Percentiles rank a stretch among this genome's conserved stretches.
These are phyloP conservation scores for Spergularia azorica DNA, from an alignment of 179 eudicot species.

Conservation along the genomic window DNA sequence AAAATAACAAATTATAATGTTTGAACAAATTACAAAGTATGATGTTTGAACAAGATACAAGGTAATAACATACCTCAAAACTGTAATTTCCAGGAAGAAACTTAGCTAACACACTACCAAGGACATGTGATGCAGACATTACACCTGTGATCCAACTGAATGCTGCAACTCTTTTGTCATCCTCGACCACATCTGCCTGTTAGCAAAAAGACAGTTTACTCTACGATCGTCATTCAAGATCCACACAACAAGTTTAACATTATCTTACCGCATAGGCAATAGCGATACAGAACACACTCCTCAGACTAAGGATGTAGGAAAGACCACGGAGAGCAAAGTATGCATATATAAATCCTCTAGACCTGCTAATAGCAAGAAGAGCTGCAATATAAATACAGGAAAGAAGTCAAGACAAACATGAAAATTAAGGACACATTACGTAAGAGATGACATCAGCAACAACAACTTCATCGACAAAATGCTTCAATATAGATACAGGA, in stretches of 20 bases:
- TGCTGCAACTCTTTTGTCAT: constrained; percentile 64
- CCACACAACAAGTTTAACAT: background rate
- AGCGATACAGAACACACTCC: constrained; percentile 80
- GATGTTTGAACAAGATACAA: background rate
- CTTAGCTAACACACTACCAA: constrained; percentile 69
- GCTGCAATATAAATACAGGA: constrained; percentile 41
- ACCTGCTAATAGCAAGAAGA: constrained; percentile 59
- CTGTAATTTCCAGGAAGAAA: constrained; percentile 64
- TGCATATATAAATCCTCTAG: constrained; percentile 65
- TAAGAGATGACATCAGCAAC: background rate
- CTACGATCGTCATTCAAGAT: background rate
- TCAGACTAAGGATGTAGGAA: constrained; percentile 66
- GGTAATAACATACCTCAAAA: constrained; percentile 54
- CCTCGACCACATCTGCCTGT: constrained; percentile 81
- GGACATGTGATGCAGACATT: constrained; percentile 71
- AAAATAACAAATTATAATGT: background rate
- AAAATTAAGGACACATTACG: background rate
- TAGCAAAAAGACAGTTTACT: constrained; percentile 14
- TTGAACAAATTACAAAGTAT: background rate
- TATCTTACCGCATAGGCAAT: constrained; percentile 81
- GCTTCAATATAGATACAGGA: background rate
- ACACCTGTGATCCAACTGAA: constrained; percentile 92
- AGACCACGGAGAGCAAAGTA: constrained; percentile 71
- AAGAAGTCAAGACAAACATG: background rate
- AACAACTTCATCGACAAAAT: background rate